These are phyloP conservation scores for Globisporangium cederbergense DNA, from an alignment of 352 stramenopile genomes.

Conservation along the genomic window DNA sequence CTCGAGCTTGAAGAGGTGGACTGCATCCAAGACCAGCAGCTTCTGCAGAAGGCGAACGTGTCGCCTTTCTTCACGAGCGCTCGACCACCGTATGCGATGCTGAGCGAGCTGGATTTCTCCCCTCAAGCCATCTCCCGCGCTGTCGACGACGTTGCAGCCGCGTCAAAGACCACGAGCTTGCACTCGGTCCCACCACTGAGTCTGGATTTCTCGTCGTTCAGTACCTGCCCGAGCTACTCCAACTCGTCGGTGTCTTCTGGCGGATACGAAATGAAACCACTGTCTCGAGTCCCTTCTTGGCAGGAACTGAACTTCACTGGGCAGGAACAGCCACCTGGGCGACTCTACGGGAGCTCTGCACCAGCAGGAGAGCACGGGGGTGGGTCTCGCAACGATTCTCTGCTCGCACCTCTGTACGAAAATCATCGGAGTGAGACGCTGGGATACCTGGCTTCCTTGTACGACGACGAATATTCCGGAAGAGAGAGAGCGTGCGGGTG, in stretches of 20 bases:
- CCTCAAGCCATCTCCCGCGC: slow-evolving; percentile 14
- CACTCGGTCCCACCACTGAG: slow-evolving; percentile 1
- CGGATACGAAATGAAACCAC: neutral
- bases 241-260: neutral
- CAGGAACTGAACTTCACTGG: neutral
- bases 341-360: neutral
- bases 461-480: slow-evolving; percentile 15
- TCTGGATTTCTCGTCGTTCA: slow-evolving; percentile 1
- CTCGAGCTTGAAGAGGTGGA: slow-evolving; percentile 44
- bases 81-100: slow-evolving; percentile 18
- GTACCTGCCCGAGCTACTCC: neutral
- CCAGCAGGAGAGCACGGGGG: neutral
- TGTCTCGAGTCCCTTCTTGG: slow-evolving; percentile 2
- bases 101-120: slow-evolving; percentile 38
- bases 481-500: neutral
- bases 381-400: neutral
- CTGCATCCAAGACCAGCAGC: slow-evolving; percentile 21
- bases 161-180: neutral
- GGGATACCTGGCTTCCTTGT: slow-evolving; percentile 12
- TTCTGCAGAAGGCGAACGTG: slow-evolving; percentile 25
- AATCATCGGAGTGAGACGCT: slow-evolving; percentile 6
- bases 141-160: slow-evolving; percentile 1
- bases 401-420: slow-evolving; percentile 3
- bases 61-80: slow-evolving; percentile 38
- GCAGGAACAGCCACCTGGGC: neutral